A percentile compares a stretch with the other conserved stretches of the same genome.
phyloP scores from a whole-genome alignment of 306 rosid genomes.

The Cajanus cajan region DNA sequence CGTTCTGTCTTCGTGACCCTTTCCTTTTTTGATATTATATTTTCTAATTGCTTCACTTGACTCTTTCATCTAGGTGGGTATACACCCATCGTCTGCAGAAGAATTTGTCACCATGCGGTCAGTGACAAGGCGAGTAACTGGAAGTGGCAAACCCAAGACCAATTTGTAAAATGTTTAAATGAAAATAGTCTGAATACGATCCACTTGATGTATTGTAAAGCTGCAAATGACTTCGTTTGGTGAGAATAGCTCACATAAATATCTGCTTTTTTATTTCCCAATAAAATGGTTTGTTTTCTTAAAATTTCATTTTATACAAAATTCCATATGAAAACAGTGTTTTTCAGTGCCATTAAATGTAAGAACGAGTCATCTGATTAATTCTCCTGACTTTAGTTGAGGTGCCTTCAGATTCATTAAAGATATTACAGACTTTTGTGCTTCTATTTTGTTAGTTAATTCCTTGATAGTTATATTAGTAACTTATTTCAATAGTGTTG shows the following conservation, averaged over 20 bases:
- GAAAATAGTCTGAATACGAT: background rate
- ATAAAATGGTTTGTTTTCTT: background rate
- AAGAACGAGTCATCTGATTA: background rate
- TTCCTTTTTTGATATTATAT: background rate
- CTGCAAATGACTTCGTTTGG: background rate
- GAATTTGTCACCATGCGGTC: slow-evolving; percentile 97
- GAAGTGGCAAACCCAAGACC: slow-evolving; percentile 54
- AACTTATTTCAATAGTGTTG: background rate
- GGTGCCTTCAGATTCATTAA: background rate
- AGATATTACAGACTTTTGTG: background rate
- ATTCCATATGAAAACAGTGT: background rate
- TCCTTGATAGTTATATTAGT: background rate
- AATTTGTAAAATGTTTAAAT: slow-evolving; percentile 9
- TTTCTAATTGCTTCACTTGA: slow-evolving; percentile 2
- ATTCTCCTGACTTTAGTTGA: background rate
- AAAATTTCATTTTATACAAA: background rate
- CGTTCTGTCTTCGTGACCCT: background rate
- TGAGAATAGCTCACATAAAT: background rate
- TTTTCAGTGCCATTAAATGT: background rate
- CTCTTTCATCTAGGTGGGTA: slow-evolving; percentile 63
- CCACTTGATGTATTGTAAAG: background rate
- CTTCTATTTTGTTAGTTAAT: background rate
- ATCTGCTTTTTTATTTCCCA: background rate
- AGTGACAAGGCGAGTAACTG: slow-evolving; percentile 62
- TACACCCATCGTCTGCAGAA: slow-evolving; percentile 94